Percentiles rank a stretch among this genome's conserved stretches.
Conservation (phyloP, 148 eudicot species). For the Heliamphora exappendiculata region DNA sequence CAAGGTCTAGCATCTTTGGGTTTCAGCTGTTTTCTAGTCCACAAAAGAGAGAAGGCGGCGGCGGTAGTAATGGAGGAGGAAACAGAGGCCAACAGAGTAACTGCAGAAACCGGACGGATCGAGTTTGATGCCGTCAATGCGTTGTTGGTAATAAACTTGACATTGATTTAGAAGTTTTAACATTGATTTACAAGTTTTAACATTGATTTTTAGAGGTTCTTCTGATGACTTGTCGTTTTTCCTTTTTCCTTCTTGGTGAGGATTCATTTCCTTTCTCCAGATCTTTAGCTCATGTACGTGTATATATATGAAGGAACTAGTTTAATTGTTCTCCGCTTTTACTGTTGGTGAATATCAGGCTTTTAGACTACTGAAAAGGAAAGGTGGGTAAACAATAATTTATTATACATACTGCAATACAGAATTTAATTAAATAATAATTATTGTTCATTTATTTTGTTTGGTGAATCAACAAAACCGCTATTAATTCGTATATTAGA, state of each 20-base stretch:
- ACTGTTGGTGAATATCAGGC: background rate
- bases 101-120: conserved; percentile 21
- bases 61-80: background rate
- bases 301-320: background rate
- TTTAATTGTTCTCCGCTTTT: background rate
- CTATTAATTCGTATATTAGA: too few species aligned
- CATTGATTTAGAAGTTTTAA: background rate
- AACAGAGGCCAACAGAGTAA: conserved; percentile 16
- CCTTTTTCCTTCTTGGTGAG: too few species aligned
- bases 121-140: conserved; percentile 7
- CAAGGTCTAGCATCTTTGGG: conserved; percentile 59
- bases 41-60: conserved; percentile 29
- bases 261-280: background rate
- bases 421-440: too few species aligned
- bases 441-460: too few species aligned
- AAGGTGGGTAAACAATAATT: too few species aligned
- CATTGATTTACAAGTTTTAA: too few species aligned
- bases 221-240: background rate
- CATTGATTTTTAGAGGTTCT: conserved; percentile 6
- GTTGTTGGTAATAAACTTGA: background rate
- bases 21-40: conserved; percentile 44
- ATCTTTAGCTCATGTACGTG: background rate
- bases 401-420: too few species aligned
- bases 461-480: too few species aligned
- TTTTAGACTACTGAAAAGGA: too few species aligned